These are phyloP conservation scores for Plasmodium fragile DNA, from an alignment of 169 alveolate genomes.

Conservation along the genomic window DNA sequence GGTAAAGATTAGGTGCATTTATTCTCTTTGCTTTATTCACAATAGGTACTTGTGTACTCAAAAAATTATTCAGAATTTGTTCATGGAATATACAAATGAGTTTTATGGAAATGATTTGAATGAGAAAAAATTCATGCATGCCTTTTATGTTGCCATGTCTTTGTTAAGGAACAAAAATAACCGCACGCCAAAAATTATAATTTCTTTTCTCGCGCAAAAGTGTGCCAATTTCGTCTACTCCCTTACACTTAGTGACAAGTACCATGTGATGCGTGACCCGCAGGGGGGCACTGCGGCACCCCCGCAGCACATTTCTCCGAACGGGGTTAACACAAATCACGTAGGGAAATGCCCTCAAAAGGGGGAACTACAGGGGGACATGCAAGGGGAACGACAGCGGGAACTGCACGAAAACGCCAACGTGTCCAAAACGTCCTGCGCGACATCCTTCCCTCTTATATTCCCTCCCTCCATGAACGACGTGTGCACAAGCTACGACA, in stretches of 20 bases:
- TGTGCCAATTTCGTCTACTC: constrained; percentile 47
- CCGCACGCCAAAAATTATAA: constrained; percentile 48
- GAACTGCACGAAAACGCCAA: not conserved
- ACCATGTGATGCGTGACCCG: not conserved
- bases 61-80: constrained; percentile 48
- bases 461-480: not conserved
- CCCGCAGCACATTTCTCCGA: not conserved
- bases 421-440: not conserved
- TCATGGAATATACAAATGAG: constrained; percentile 22
- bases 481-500: not conserved
- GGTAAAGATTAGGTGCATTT: constrained; percentile 69
- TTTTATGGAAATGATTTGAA: constrained; percentile 39
- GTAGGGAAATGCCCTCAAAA: not conserved
- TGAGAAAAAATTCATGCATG: constrained; percentile 63
- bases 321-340: not conserved
- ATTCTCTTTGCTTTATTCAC: constrained; percentile 69
- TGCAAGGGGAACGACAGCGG: not conserved
- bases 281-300: no score
- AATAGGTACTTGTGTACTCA: constrained; percentile 64
- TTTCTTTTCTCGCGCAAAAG: constrained; percentile 14
- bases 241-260: constrained; percentile 13
- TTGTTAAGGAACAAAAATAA: constrained; percentile 72
- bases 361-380: not conserved
- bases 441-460: not conserved
- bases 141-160: constrained; percentile 64